Evolutionary conservation across 176 grass and related monocot genomes (phyloP), one percentile per base, ranked within the genome.

Genomic region (Phoenix dactylifera): DNA sequence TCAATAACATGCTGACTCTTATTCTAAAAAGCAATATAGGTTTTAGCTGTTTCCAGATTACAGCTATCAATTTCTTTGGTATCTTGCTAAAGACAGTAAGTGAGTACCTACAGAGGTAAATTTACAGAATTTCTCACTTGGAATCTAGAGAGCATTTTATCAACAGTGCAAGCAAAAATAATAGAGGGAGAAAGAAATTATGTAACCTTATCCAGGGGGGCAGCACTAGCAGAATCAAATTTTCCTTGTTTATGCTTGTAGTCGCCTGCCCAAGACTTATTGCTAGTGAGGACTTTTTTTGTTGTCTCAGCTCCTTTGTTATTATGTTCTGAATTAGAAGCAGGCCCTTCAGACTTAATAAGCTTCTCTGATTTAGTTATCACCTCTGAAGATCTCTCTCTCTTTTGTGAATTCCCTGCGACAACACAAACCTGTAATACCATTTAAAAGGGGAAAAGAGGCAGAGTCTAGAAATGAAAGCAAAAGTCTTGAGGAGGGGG

Each of bases 181-280:
- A 44, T 14, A 58, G 32, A 59, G 57, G 26, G 49, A 30, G 63
- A 52, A 26, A 69, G 16, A 75, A 55, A 1, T 52, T 7, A 22
- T 71, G 74, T 79, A 68, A 89, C 87, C 82, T 80, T 85, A 59
- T 90, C 82, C 49, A 70, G 10, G 79, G 77, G 79, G 70, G 55
- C 52, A 73, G 79, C 69, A 29, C 59, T 49, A 70, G 71, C 53
- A 72, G 86, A 77, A 72, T 14, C 59, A 63, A 65, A 59, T 26
- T 78, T 82, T 79, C 63, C 72, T 55, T 70, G 74, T 29, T 70
- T 73, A 57, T 59, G 39, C 15, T 78, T 75, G 58, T 35, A 63
- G 65, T 54, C 75, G 5, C 79, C 78, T 57, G 23, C 67, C 18
- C 72, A 64, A 50, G 79, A 74, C 72, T 26, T 74, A 23, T 71